Conservation (phyloP, 202 grass and related monocot species). For the Dendrocalamus latiflorus region DNA sequence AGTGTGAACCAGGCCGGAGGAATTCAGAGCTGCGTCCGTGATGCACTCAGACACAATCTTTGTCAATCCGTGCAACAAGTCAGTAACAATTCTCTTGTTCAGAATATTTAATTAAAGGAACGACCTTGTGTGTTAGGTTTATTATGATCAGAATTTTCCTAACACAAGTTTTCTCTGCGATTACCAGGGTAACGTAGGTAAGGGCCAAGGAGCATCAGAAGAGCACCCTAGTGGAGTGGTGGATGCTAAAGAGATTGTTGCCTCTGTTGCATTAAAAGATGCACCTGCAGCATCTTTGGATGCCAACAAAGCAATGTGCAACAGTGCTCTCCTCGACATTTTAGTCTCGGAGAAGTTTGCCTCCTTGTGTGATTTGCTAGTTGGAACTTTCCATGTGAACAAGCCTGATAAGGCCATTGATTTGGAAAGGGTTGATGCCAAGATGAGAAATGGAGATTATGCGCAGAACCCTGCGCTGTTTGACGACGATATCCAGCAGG, state of each 20-base stretch:
- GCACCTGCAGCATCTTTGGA: background rate
- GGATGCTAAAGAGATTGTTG: background rate
- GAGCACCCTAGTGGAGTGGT: background rate
- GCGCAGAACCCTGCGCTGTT: constrained; percentile 53
- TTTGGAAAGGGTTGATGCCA: constrained; percentile 60
- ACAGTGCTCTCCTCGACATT: constrained; percentile 53
- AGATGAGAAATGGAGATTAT: constrained; percentile 81
- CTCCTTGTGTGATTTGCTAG: constrained; percentile 62
- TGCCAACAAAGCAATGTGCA: constrained; percentile 47
- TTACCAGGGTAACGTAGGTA: constrained; percentile 21
- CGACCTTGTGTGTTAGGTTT: background rate
- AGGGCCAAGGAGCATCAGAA: background rate
- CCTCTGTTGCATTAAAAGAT: constrained; percentile 11
- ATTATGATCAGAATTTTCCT: background rate
- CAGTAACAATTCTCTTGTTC: background rate
- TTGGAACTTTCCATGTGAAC: constrained; percentile 44
- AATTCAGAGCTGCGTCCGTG: constrained; percentile 41
- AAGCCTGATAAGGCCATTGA: constrained; percentile 42
- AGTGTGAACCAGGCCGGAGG: constrained; percentile 29
- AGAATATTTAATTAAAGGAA: background rate
- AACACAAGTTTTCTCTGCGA: background rate
- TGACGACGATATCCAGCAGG: constrained; percentile 68
- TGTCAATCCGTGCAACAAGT: background rate
- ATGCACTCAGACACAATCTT: constrained; percentile 30
- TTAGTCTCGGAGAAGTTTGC: constrained; percentile 77